Conservation (phyloP, 148 eudicot genomes). For the Spergularia marina region DNA sequence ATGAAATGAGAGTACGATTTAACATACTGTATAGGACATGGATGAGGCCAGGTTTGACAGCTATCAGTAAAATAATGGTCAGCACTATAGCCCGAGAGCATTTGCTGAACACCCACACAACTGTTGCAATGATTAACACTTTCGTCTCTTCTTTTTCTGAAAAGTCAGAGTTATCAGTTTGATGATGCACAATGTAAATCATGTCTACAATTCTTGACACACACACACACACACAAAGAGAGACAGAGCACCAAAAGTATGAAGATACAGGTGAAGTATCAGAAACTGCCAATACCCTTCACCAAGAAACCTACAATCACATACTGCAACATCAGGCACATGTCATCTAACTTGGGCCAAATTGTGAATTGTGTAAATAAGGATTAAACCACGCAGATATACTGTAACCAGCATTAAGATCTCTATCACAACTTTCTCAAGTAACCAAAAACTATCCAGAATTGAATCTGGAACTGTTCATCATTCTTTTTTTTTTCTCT, state of each 20-base stretch:
- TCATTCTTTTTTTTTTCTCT: too few relatives aligned
- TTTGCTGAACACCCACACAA: slow-evolving; percentile 83
- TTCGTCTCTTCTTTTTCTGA: slow-evolving; percentile 81
- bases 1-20: neutral
- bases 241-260: neutral
- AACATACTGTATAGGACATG: slow-evolving; percentile 77
- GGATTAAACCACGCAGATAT: neutral
- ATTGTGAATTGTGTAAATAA: neutral
- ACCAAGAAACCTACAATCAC: neutral
- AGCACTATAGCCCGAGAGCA: slow-evolving; percentile 75
- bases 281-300: neutral
- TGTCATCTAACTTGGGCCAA: neutral
- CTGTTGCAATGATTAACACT: slow-evolving; percentile 77
- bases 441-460: neutral
- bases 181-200: neutral
- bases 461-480: neutral
- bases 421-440: neutral
- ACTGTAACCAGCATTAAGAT: neutral
- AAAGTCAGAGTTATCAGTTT: slow-evolving; percentile 11
- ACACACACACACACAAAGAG: neutral
- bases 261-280: neutral
- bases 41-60: slow-evolving; percentile 78
- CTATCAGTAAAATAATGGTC: slow-evolving; percentile 72
- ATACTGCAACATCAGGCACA: neutral
- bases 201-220: neutral